A percentile compares a stretch with the other conserved stretches of the same genome.
phyloP scores from a whole-genome alignment of 1,284 basidiomycete genomes.

The Inonotus hispidus region DNA sequence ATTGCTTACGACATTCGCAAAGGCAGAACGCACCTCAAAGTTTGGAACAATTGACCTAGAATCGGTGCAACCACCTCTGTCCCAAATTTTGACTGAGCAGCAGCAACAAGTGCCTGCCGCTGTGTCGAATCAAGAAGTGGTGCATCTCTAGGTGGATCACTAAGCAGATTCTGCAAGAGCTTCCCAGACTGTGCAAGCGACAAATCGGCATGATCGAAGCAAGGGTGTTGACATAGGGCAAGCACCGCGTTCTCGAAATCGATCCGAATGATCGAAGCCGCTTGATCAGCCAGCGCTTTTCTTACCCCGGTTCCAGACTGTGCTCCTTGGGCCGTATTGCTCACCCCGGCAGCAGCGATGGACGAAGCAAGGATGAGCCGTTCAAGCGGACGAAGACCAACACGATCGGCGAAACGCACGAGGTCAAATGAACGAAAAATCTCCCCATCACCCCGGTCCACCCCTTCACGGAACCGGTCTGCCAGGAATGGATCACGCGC shows the following conservation, averaged over 20 bases:
- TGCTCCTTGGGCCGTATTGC: background rate
- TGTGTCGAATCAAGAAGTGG: constrained; percentile 66
- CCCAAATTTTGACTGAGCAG: constrained; percentile 73
- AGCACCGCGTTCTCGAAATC: constrained; percentile 75
- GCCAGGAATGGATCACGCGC: constrained; percentile 83
- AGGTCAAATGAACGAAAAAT: constrained; percentile 77
- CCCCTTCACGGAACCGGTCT: constrained; percentile 79
- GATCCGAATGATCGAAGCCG: constrained; percentile 56
- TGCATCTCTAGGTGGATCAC: constrained; percentile 51
- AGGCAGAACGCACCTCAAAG: constrained; percentile 37
- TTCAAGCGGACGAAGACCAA: constrained; percentile 76
- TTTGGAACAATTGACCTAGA: constrained; percentile 45
- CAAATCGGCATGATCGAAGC: constrained; percentile 76
- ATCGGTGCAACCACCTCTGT: constrained; percentile 46
- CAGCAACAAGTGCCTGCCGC: constrained; percentile 64
- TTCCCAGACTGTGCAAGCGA: constrained; percentile 69
- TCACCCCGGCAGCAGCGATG: constrained; percentile 53
- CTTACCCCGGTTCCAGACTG: constrained; percentile 34
- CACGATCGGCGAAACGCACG: constrained; percentile 68
- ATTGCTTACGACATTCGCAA: constrained; percentile 8
- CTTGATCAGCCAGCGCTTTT: constrained; percentile 66
- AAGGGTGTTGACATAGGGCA: constrained; percentile 67
- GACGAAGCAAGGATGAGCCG: constrained; percentile 70
- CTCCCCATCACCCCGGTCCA: constrained; percentile 80
- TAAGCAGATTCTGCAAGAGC: constrained; percentile 72